These are phyloP conservation scores for Agrocybe chaxingu DNA, from an alignment of 768 basidiomycete genomes.

Conservation along the genomic window DNA sequence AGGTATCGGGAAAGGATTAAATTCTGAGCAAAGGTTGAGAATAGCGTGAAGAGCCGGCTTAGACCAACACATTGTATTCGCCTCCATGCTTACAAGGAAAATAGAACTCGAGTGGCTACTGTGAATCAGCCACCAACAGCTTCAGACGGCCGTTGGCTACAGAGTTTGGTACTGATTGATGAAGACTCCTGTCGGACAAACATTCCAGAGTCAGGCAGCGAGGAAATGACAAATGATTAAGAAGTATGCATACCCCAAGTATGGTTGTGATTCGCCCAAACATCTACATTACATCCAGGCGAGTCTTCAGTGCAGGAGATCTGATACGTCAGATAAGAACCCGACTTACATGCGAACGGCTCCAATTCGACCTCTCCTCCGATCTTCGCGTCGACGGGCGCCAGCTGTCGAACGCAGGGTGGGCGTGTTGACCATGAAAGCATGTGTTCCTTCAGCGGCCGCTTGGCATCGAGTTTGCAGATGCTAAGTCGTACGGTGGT, in stretches of 20 bases:
- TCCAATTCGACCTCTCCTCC: conserved; percentile 21
- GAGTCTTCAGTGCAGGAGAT: conserved; percentile 21
- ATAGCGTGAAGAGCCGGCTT: no score
- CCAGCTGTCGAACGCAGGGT: conserved; percentile 14
- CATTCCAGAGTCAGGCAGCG: background rate
- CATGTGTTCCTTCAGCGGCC: conserved; percentile 19
- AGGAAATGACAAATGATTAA: background rate
- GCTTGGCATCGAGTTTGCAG: conserved; percentile 19
- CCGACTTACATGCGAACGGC: conserved; percentile 21
- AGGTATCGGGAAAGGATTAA: no score
- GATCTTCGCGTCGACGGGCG: conserved; percentile 18
- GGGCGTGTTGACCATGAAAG: conserved; percentile 22
- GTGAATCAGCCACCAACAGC: background rate
- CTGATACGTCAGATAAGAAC: conserved; percentile 23
- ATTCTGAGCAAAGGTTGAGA: no score
- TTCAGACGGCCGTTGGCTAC: background rate
- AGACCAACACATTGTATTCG: no score
- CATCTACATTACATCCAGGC: conserved; percentile 20
- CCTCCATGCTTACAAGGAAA: no score
- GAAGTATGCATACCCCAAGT: conserved; percentile 23
- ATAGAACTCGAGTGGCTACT: no score
- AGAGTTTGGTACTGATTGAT: conserved; percentile 25
- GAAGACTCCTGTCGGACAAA: conserved; percentile 16
- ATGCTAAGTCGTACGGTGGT: conserved; percentile 17
- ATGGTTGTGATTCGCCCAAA: conserved; percentile 27